phyloP scores from a whole-genome alignment of 2,329 filamentous ascomycete genomes.

The Lasiodiplodia hormozganensis region DNA sequence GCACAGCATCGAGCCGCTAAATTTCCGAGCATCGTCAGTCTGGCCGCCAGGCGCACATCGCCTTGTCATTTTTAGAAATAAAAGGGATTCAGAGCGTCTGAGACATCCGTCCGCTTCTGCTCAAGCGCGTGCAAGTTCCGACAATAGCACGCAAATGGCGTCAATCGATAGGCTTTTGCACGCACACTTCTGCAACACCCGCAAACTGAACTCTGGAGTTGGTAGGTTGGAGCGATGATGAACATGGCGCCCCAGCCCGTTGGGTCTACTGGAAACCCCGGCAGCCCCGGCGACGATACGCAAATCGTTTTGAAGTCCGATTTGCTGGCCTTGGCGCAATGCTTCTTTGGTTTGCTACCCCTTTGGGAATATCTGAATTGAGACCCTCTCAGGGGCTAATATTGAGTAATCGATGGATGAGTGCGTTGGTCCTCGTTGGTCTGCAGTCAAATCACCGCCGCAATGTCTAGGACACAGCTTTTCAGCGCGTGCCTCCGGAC shows the following conservation, averaged over 20 bases:
- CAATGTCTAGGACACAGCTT: neutral
- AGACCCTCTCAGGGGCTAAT: neutral
- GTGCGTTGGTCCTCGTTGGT: neutral
- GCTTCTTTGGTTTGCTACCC: constrained; percentile 5
- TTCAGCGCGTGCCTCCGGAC: neutral
- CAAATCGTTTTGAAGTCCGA: constrained; percentile 1
- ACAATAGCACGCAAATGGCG: neutral
- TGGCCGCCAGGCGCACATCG: constrained; percentile 11
- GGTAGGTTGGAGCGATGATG: neutral
- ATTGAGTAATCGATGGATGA: neutral
- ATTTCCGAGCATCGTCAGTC: constrained; percentile 3
- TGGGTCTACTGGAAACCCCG: constrained; percentile 10
- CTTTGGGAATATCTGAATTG: neutral
- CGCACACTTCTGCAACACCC: neutral
- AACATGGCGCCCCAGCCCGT: neutral
- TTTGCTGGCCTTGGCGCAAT: constrained; percentile 1
- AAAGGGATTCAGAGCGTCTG: neutral
- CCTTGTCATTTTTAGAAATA: constrained; percentile 4
- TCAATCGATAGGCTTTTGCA: neutral
- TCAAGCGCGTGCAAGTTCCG: neutral
- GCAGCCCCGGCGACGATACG: constrained; percentile 6
- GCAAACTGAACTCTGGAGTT: constrained; percentile 2
- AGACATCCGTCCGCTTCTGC: neutral
- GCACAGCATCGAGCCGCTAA: constrained; percentile 4
- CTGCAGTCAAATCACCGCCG: neutral